phyloP scores from a whole-genome alignment of 2,329 filamentous ascomycete genomes.

The Aspergillus aculeatus region DNA sequence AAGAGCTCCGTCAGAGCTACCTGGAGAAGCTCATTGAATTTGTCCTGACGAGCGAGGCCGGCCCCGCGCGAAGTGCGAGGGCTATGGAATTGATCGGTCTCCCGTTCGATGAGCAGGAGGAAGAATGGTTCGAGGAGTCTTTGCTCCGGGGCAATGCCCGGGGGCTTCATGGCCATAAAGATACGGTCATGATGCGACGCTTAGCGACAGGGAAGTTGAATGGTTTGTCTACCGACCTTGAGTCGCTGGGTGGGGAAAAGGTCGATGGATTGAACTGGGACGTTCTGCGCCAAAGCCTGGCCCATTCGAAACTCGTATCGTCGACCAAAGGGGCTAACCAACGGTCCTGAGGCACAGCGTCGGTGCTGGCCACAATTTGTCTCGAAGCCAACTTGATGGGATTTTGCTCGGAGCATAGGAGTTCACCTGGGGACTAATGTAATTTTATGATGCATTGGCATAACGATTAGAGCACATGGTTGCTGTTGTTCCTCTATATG shows the following conservation, averaged over 20 bases:
- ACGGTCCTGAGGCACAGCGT: neutral
- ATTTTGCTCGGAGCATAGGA: conserved; percentile 20
- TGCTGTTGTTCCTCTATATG: conserved; percentile 3
- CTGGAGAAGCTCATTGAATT: conserved; percentile 65
- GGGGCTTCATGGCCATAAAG: conserved; percentile 63
- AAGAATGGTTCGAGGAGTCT: conserved; percentile 70
- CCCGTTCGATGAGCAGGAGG: conserved; percentile 69
- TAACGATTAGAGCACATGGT: neutral
- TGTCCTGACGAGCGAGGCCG: conserved; percentile 50
- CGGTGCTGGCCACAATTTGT: neutral
- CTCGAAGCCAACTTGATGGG: conserved; percentile 10
- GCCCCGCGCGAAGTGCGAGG: conserved; percentile 50
- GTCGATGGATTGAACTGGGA: conserved; percentile 56
- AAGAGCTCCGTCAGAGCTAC: conserved; percentile 60
- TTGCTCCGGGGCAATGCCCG: conserved; percentile 65
- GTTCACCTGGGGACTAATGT: conserved; percentile 15
- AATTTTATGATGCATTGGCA: conserved; percentile 11
- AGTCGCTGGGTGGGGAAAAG: conserved; percentile 45
- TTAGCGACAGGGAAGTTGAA: conserved; percentile 62
- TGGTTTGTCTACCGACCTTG: conserved; percentile 33
- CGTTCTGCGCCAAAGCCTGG: conserved; percentile 40
- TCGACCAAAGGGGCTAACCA: conserved; percentile 1
- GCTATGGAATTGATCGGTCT: conserved; percentile 70
- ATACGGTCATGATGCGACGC: conserved; percentile 71
- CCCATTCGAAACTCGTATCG: conserved; percentile 23